A percentile compares a stretch with the other conserved stretches of the same genome.
Evolutionary conservation across 164 flowering plant genomes (phyloP).

Genomic region (Aristolochia contorta): DNA sequence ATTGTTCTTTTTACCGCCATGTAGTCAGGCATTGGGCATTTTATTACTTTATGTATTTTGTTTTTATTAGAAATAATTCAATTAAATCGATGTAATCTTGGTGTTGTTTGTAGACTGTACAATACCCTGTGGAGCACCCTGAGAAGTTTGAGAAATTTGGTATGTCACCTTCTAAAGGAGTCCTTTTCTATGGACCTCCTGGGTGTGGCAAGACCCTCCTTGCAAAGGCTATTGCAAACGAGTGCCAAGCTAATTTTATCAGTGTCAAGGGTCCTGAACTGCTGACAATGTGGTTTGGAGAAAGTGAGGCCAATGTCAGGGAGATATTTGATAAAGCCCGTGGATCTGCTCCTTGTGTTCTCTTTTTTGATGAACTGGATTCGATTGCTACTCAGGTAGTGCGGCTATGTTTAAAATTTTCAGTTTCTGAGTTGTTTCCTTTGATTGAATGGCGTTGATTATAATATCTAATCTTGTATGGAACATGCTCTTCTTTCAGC

Average conservation of each 20-base stretch:
- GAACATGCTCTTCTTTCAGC: constrained; percentile 13
- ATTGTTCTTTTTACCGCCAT: background rate
- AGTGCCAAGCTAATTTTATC: constrained; percentile 66
- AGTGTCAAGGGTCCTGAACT: constrained; percentile 67
- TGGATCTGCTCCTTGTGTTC: constrained; percentile 63
- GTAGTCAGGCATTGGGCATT: background rate
- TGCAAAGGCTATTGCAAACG: constrained; percentile 69
- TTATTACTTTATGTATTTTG: background rate
- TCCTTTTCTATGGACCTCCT: constrained; percentile 66
- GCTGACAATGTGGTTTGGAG: constrained; percentile 76
- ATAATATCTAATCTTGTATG: too few relatives aligned
- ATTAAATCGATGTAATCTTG: background rate
- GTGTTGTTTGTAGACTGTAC: constrained; percentile 42
- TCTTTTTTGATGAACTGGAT: constrained; percentile 68
- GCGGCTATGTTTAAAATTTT: too few relatives aligned
- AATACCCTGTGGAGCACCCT: constrained; percentile 75
- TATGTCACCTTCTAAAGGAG: constrained; percentile 74
- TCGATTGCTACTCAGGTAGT: constrained; percentile 61
- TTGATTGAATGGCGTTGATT: background rate
- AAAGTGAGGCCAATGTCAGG: constrained; percentile 72
- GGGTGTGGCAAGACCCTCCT: constrained; percentile 71
- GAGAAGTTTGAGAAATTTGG: constrained; percentile 75
- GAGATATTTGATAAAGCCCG: constrained; percentile 70
- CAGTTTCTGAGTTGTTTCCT: background rate
- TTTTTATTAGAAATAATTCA: too few relatives aligned